A percentile compares a stretch with the other conserved stretches of the same genome.
These are phyloP conservation scores for Cryptococcus floricola DNA, from an alignment of 1,284 basidiomycete genomes.

Conservation along the genomic window DNA sequence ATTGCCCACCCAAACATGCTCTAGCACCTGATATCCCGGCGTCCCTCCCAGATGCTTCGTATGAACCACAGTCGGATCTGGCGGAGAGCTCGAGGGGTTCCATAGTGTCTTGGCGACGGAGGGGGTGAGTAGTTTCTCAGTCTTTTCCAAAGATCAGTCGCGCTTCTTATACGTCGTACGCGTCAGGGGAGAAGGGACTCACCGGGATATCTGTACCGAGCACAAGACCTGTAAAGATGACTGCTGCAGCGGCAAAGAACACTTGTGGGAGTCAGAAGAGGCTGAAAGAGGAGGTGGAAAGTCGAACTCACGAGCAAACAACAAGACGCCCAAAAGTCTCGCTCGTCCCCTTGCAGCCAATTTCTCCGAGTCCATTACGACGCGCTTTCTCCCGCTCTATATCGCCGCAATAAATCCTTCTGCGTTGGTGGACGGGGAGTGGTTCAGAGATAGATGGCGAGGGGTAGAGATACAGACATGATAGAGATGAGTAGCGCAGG, in stretches of 20 bases:
- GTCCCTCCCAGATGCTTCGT: constrained; percentile 17
- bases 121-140: not conserved
- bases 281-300: not conserved
- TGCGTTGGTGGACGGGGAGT: no score
- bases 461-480: no score
- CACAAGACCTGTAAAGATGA: not conserved
- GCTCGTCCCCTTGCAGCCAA: not conserved
- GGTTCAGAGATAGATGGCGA: no score
- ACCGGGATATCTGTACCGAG: no score
- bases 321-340: not conserved
- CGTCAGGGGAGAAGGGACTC: not conserved
- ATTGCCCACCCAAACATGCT: constrained; percentile 21
- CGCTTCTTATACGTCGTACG: not conserved
- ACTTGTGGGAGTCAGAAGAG: not conserved
- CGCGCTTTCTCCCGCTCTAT: not conserved
- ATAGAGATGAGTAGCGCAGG: no score
- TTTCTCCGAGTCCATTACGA: not conserved
- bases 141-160: not conserved
- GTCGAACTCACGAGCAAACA: not conserved
- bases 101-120: not conserved
- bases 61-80: constrained; percentile 6
- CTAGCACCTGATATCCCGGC: constrained; percentile 22
- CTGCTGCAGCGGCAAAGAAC: not conserved
- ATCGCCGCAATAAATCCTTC: no score
- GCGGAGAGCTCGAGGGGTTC: not conserved